Evolutionary conservation across 805 yeast genomes (phyloP), one percentile per base, ranked within the genome.

Genomic region (Lachancea lanzarotensis): DNA sequence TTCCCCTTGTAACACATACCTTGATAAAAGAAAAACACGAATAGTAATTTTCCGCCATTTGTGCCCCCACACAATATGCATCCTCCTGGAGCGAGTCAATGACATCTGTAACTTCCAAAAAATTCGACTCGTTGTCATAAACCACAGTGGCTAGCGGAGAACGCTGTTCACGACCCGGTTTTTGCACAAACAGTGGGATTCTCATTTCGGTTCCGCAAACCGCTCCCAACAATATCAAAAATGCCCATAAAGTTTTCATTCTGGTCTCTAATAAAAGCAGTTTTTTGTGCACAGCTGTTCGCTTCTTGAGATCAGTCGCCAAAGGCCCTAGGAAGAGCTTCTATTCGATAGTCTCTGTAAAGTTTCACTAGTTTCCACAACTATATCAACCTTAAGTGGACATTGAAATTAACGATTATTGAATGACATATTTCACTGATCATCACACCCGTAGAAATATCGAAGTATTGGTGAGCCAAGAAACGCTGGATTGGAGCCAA

Each of bases 21-120:
- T 56, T 52, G 26, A 54, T 20, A 35, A 49, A 53, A 34, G 56
- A 45, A 43, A 62, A 60, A 46, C 67, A 62, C 11, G 52, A 42
- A 25, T 43, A 43, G 18, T 37, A 20, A 2, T 43, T 48, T 17
- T 46, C 52, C 8, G 40, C 48, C n/a, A 54, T 42, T 5, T 34
- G 40, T 2, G 56, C 53, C 40, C 54, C 55, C 13, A 61, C 47
- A 35, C 62, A 59, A 39, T 53, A 53, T 10, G 47, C 22, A 2
- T 37, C 52, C n/a, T 43, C 50, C 15, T 20, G 32, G 3, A 43
- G 16, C 26, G 39, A 29, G 18, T 35, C 38, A 30, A 36, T 43
- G 35, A 46, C 35, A 35, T 46, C 49, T 3, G 29, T 31, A 12
- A 46, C 35, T 3, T 35, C 30, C 22, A 42, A 16, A 9, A 33